Conservation (phyloP, 352 stramenopile genomes). For the Lagenidium giganteum region DNA sequence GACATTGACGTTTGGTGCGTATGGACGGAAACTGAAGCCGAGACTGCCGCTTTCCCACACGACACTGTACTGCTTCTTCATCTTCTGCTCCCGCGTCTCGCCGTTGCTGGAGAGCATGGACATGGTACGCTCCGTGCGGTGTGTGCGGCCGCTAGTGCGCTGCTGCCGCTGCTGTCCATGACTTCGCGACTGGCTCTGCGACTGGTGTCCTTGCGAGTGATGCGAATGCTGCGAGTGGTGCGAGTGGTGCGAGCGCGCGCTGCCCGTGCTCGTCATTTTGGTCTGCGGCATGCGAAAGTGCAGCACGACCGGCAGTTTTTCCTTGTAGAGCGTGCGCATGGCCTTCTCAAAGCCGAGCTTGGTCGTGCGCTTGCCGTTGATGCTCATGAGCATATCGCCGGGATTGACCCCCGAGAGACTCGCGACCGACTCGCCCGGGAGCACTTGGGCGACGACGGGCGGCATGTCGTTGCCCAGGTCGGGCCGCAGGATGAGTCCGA, state of each 20-base stretch:
- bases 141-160: slow-evolving; percentile 1
- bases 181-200: background rate
- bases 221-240: slow-evolving; percentile 4
- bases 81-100: slow-evolving; percentile 28
- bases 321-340: slow-evolving; percentile 73
- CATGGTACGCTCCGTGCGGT: slow-evolving; percentile 7
- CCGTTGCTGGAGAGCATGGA: slow-evolving; percentile 22
- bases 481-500: slow-evolving; percentile 69
- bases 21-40: slow-evolving; percentile 67
- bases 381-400: slow-evolving; percentile 70
- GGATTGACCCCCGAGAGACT: slow-evolving; percentile 60
- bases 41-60: slow-evolving; percentile 68
- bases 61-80: slow-evolving; percentile 69
- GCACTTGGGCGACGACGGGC: slow-evolving; percentile 63
- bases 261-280: background rate
- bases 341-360: slow-evolving; percentile 77
- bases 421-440: slow-evolving; percentile 67
- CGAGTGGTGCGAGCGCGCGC: slow-evolving; percentile 7
- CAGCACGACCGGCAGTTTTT: slow-evolving; percentile 63
- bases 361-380: slow-evolving; percentile 74
- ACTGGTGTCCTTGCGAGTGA: slow-evolving; percentile 1
- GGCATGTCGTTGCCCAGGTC: slow-evolving; percentile 72
- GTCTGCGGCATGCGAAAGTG: slow-evolving; percentile 53
- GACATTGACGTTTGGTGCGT: slow-evolving; percentile 62
- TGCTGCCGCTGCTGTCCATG: background rate